Conservation (phyloP, 2,329 filamentous ascomycete genomes). For the Arthrinium phaeospermum region DNA sequence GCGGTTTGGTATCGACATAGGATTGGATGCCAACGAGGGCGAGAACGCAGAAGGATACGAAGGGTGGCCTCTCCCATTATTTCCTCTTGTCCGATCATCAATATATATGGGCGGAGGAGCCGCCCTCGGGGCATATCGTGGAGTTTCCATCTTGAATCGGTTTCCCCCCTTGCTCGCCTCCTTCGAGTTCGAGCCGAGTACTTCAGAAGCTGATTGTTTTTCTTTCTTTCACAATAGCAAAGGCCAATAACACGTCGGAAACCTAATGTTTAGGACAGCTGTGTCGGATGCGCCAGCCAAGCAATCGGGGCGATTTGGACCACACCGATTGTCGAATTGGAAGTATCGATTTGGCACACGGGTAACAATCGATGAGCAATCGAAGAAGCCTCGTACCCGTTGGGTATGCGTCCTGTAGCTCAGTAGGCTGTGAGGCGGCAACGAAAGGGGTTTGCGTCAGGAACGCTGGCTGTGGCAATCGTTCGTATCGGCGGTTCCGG, state of each 20-base stretch:
- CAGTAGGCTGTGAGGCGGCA: not conserved
- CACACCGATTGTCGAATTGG: not conserved
- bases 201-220: not conserved
- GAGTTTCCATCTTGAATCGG: constrained; percentile 4
- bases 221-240: not conserved
- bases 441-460: not conserved
- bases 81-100: constrained; percentile 13
- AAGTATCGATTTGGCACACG: constrained; percentile 1
- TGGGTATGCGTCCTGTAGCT: constrained; percentile 15
- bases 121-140: constrained; percentile 16
- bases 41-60: constrained; percentile 36
- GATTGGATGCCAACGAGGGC: constrained; percentile 38
- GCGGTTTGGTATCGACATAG: constrained; percentile 44
- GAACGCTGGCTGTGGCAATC: constrained; percentile 8
- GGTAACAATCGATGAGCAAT: not conserved
- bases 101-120: constrained; percentile 17
- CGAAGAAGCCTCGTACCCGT: not conserved
- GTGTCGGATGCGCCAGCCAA: not conserved
- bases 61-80: constrained; percentile 28
- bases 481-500: constrained; percentile 16
- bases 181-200: not conserved
- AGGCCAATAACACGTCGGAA: not conserved
- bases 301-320: not conserved
- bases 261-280: not conserved
- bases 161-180: constrained; percentile 15